Conservation (phyloP, 2,329 filamentous ascomycete species). For the Colletotrichum aenigma region DNA sequence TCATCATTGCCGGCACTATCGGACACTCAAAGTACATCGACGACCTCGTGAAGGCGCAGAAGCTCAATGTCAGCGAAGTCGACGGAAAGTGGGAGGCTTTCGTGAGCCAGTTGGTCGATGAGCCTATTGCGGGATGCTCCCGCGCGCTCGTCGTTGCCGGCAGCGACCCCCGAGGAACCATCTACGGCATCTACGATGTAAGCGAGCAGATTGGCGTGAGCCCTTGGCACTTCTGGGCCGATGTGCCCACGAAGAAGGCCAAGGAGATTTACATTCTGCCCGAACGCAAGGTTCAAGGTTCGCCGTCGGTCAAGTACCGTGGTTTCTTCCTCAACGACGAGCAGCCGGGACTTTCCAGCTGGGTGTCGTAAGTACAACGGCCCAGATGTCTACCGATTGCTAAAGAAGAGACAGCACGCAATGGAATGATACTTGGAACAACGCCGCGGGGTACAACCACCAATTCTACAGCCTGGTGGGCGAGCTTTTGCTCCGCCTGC, state of each 20-base stretch:
- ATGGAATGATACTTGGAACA: conserved; percentile 47
- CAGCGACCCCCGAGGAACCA: conserved; percentile 67
- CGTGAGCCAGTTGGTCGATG: conserved; percentile 59
- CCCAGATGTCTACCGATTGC: accelerated
- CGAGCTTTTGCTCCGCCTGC: conserved; percentile 71
- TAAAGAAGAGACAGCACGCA: conserved; percentile 26
- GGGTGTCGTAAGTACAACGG: conserved; percentile 48
- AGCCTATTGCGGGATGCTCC: conserved; percentile 59
- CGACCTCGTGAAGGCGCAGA: conserved; percentile 55
- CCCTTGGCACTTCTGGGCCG: conserved; percentile 73
- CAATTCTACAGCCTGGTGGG: conserved; percentile 73
- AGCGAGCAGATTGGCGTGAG: conserved; percentile 77
- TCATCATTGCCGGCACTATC: conserved; percentile 73
- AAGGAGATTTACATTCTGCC: conserved; percentile 59
- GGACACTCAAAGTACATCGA: conserved; percentile 68
- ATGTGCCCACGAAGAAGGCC: conserved; percentile 58
- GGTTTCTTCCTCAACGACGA: conserved; percentile 77
- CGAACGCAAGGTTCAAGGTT: conserved; percentile 58
- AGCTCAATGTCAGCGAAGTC: conserved; percentile 62
- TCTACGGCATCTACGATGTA: conserved; percentile 74
- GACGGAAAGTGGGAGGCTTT: conserved; percentile 74
- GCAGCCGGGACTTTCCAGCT: conserved; percentile 69
- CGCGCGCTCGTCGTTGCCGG: conserved; percentile 71
- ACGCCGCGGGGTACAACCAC: conserved; percentile 54
- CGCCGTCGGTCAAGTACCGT: conserved; percentile 70